phyloP scores from a whole-genome alignment of 164 flowering plant species.

The Chimonanthus praecox region DNA sequence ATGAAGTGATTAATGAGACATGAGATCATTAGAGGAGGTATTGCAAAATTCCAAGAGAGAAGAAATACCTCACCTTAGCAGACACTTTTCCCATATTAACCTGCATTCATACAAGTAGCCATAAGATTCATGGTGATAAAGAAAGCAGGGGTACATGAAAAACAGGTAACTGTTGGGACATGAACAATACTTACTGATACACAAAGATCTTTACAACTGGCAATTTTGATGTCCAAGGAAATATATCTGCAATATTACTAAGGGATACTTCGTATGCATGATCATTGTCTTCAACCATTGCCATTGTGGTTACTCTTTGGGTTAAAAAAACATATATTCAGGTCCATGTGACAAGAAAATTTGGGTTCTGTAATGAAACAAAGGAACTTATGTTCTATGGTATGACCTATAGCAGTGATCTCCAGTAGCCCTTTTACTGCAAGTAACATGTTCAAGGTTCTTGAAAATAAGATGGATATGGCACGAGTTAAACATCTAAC shows the following conservation, averaged over 20 bases:
- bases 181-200: too few relatives aligned
- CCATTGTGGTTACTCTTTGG: not conserved
- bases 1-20: too few relatives aligned
- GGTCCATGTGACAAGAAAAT: not conserved
- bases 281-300: not conserved
- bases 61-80: conserved; percentile 40
- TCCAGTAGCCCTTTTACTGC: not conserved
- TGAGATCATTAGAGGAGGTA: too few relatives aligned
- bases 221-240: too few relatives aligned
- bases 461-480: not conserved
- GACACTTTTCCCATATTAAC: conserved; percentile 69
- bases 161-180: too few relatives aligned
- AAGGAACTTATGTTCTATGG: not conserved
- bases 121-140: not conserved
- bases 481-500: not conserved
- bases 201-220: too few relatives aligned
- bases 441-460: not conserved
- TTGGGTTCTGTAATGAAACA: not conserved
- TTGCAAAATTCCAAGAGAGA: not conserved
- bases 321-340: not conserved
- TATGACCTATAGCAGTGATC: not conserved
- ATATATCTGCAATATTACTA: not conserved
- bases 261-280: not conserved
- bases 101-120: conserved; percentile 34
- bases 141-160: too few relatives aligned